Base-by-base conservation (phyloP, 768 basidiomycete genomes). In the Pisolithus marmoratus region DNA sequence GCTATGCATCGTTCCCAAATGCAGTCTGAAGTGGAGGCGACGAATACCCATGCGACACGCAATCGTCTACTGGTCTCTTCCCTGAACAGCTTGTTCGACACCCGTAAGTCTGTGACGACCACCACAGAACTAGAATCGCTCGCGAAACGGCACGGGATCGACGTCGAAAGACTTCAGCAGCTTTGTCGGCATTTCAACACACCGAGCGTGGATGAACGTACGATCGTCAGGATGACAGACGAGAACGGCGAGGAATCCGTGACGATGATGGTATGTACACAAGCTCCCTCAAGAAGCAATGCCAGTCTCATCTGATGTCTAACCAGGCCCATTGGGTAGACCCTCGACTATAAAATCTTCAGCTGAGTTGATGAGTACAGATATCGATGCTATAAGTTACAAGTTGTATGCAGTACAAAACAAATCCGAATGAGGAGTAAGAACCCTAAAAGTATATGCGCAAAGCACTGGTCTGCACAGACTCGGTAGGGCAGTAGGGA, bases 401-500 rank as follows among this genome's bases (percentile, higher is more conserved):
- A 56, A 43, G 37, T 43, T 19, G 41, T 43, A 55, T 56, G 48
- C 54, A 48, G 37, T 48, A 46, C 24, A 55, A 48, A 29, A 7
- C n/a, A n/a, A 24, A 50, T 9, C 36, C 34, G 34, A 43, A 23
- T 29, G 23, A 29, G 19, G 6, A 31, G 23, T 11, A 19, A 23
- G 36, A 50, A 34, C n/a, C 36, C 67, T 68, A 91, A 59, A 91
- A 87, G 67, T 84, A 73, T 40, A 91, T 80, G 42, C 78, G 79
- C 51, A 88, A 56, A 4, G 87, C 87, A 27, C 70, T 65, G 34
- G 63, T 65, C 31, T 80, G 66, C 40, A 65, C 69, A 5, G 89
- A 88, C 67, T 96, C 94, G 11, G 80, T 70, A 11, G 95, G 95
- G 64, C 95, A 97, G 67, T 97, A 97, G 6, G 95, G 94, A 60